Percentiles rank a stretch among this genome's conserved stretches.
These are phyloP conservation scores for Pontederia paniculata DNA, from an alignment of 176 grass and related monocot species.

Conservation along the genomic window DNA sequence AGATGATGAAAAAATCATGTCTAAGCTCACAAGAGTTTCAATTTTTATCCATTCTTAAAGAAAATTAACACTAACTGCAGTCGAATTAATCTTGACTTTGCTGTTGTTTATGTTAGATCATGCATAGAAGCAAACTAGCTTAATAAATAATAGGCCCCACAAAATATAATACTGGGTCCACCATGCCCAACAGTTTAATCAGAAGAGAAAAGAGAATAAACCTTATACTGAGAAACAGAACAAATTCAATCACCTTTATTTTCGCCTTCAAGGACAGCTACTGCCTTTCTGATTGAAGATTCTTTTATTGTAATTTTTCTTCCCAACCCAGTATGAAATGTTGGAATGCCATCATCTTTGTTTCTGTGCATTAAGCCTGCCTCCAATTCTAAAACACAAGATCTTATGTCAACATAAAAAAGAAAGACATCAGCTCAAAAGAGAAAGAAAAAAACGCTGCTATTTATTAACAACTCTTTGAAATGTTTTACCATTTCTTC, in stretches of 20 bases:
- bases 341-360: conserved; percentile 8
- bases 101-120: too few species aligned
- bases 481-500: not conserved
- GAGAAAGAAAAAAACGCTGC: not conserved
- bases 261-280: conserved; percentile 28
- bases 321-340: conserved; percentile 25
- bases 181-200: not conserved
- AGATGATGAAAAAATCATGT: too few species aligned
- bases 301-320: conserved; percentile 33
- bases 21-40: too few species aligned
- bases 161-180: too few species aligned
- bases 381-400: conserved; percentile 1
- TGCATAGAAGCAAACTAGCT: too few species aligned
- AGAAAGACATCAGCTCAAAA: not conserved
- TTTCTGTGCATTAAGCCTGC: not conserved
- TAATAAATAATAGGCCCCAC: too few species aligned
- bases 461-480: not conserved
- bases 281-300: conserved; percentile 28
- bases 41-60: too few species aligned
- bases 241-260: conserved; percentile 15
- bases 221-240: not conserved
- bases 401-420: conserved; percentile 11
- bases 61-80: too few species aligned
- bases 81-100: too few species aligned
- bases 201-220: not conserved